phyloP scores from a whole-genome alignment of 2,329 filamentous ascomycete species.

The Claviceps arundinis region DNA sequence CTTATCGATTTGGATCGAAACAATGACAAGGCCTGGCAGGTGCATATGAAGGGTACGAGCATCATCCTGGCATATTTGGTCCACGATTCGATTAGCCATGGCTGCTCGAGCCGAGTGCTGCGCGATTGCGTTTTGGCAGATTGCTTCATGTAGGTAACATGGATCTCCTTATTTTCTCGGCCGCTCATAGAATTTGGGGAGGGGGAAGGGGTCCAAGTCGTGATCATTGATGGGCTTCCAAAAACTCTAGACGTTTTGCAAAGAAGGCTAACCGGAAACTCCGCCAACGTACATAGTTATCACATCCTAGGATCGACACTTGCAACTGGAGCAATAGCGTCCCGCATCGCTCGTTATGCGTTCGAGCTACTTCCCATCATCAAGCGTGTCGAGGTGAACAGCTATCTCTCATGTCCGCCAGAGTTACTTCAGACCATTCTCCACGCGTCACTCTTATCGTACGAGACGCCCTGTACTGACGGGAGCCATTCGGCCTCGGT shows the following conservation, averaged over 20 bases:
- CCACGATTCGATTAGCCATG: conserved; percentile 14
- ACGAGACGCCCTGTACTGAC: conserved; percentile 20
- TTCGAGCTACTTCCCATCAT: conserved; percentile 26
- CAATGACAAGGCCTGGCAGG: conserved; percentile 29
- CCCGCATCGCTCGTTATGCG: conserved; percentile 25
- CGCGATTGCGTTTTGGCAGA: conserved; percentile 35
- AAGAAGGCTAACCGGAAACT: neutral
- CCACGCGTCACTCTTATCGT: conserved; percentile 29
- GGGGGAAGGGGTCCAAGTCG: neutral
- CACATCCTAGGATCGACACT: conserved; percentile 26
- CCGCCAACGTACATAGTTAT: conserved; percentile 18
- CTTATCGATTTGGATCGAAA: conserved; percentile 34
- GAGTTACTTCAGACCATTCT: conserved; percentile 32
- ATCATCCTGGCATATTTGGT: conserved; percentile 26
- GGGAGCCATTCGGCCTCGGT: conserved; percentile 16
- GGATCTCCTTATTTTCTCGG: neutral
- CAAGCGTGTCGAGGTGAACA: conserved; percentile 27
- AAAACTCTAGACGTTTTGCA: neutral
- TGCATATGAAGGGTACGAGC: conserved; percentile 32
- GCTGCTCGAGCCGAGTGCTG: conserved; percentile 21
- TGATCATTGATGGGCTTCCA: neutral
- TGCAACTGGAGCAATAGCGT: conserved; percentile 22
- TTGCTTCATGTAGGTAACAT: conserved; percentile 29
- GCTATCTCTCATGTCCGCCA: conserved; percentile 29
- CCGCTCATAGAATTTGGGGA: neutral